Evolutionary conservation across 768 basidiomycete genomes (phyloP), one percentile per base, ranked within the genome.

Genomic region (Mrakia gelida): DNA sequence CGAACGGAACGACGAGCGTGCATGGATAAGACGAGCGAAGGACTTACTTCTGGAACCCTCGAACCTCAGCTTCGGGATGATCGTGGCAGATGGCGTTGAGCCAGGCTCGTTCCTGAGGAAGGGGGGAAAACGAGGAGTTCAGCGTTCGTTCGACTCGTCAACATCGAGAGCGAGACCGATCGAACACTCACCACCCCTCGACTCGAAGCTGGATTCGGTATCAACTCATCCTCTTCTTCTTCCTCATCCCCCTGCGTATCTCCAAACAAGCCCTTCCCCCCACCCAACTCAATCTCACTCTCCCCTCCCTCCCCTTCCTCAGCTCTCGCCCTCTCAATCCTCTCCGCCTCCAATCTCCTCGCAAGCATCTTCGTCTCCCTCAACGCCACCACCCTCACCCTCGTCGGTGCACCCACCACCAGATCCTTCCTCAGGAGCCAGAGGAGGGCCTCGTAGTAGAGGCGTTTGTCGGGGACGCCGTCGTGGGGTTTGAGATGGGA

Each of bases 391-490:
- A 98, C 87, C 43, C 95, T 90, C 75, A 96, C 90, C 54, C 92
- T 90, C 21, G 95, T 89, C 82, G 95, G 95, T 38, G 94, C 87
- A 26, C 92, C 92, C 73, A 92, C 88, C 26, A 98, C 86, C 80
- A 98, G 87, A 82, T 94, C 94, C 30, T 34, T 43, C 56, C 72
- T 41, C 54, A 98, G 87, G 87, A 98, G 89, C 96, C 95, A 98
- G 54, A 92, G 85, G 16, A 98, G 89, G 43, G 95, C 92, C 38
- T 93, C 90, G 80, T 91, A 88, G 84, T 92, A 96, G 72, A 90
- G 83, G 7, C 54, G 59, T 38, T 73, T 73, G 21, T 59, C 88
- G 87, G 41, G 94, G 88, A 16, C 88, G 86, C 56, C 91, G 90
- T 81, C 18, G 59, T 18, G 23, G 5, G 79, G 59, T 75, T 38